phyloP scores from a whole-genome alignment of 805 yeast genomes.

The Schwanniomyces sp. region DNA sequence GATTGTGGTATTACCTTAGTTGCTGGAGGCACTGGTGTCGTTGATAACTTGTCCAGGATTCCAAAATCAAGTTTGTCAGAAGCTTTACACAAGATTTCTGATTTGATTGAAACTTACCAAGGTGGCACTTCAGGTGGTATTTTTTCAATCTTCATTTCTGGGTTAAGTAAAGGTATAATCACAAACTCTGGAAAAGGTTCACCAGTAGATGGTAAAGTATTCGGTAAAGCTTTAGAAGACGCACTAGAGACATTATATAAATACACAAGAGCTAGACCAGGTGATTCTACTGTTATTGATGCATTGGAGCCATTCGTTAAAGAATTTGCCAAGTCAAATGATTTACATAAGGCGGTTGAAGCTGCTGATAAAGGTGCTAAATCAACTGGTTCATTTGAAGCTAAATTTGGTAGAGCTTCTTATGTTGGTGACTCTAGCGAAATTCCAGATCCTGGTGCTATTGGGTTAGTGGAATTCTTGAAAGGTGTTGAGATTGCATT shows the following conservation, averaged over 20 bases:
- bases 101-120: conserved; percentile 33
- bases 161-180: conserved; percentile 10
- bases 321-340: conserved; percentile 49
- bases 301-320: conserved; percentile 85
- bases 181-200: conserved; percentile 2
- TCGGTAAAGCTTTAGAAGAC: conserved; percentile 52
- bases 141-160: conserved; percentile 29
- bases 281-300: conserved; percentile 88
- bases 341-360: conserved; percentile 57
- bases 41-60: conserved; percentile 22
- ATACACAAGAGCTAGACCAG: conserved; percentile 85
- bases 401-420: conserved; percentile 93
- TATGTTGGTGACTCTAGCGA: conserved; percentile 66
- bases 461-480: not conserved
- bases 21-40: conserved; percentile 23
- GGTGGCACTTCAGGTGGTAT: conserved; percentile 42
- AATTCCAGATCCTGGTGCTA: conserved; percentile 92
- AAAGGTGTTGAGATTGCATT: not conserved
- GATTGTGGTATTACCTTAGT: conserved; percentile 42
- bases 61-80: not conserved
- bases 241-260: conserved; percentile 52
- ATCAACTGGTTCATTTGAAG: conserved; percentile 68
- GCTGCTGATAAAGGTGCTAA: conserved; percentile 80
- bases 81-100: conserved; percentile 21
- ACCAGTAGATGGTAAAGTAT: conserved; percentile 40